These are phyloP conservation scores for Scutellaria galericulata DNA, from an alignment of 257 asterid genomes.

Conservation along the genomic window DNA sequence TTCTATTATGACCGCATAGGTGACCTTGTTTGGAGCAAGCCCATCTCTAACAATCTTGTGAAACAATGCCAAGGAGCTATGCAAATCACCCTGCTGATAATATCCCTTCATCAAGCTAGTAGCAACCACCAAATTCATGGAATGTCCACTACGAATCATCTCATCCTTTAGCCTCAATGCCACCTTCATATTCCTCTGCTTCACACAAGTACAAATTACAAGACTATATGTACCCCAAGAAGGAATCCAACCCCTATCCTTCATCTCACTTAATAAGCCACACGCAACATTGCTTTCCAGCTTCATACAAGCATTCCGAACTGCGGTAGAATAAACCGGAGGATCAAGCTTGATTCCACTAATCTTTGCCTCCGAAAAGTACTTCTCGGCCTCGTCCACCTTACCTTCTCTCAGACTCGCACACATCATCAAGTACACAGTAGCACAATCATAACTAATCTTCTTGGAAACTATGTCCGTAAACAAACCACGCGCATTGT, in stretches of 20 bases:
- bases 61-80: conserved; percentile 64
- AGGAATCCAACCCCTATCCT: conserved; percentile 70
- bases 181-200: conserved; percentile 60
- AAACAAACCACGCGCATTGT: conserved; percentile 53
- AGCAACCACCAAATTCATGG: conserved; percentile 71
- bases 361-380: conserved; percentile 58
- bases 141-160: conserved; percentile 66
- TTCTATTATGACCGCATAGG: conserved; percentile 80
- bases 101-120: conserved; percentile 89
- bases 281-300: conserved; percentile 46
- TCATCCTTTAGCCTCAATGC: conserved; percentile 78
- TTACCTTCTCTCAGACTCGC: conserved; percentile 60
- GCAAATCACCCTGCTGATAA: conserved; percentile 63
- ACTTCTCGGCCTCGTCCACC: conserved; percentile 57
- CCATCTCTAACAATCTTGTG: conserved; percentile 54
- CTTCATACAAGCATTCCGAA: conserved; percentile 61
- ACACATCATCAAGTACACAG: conserved; percentile 71
- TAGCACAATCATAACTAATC: conserved; percentile 49
- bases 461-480: conserved; percentile 44
- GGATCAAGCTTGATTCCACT: conserved; percentile 56
- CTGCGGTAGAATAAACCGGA: conserved; percentile 53
- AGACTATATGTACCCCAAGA: conserved; percentile 57
- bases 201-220: conserved; percentile 63
- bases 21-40: conserved; percentile 69
- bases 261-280: conserved; percentile 72